Base-by-base conservation (phyloP, 2,329 filamentous ascomycete species). In the Triangularia verruculosa region DNA sequence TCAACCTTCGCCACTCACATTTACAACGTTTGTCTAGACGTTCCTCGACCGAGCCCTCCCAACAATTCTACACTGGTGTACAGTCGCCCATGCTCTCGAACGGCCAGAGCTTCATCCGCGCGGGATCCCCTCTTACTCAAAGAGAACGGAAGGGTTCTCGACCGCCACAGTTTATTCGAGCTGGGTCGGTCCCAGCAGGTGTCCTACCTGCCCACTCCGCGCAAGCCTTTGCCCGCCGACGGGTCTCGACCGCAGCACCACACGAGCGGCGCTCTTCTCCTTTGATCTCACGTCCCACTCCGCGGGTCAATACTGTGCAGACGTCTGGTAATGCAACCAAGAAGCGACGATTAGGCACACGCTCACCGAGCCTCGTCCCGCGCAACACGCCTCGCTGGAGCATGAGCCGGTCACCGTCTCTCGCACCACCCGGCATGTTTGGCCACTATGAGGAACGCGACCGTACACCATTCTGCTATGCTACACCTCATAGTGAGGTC, bases 401-500 rank as follows among this genome's bases (percentile, higher is more conserved):
- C 67, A 69, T 72, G 67, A 73, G 70, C 59, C 74, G 74, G 30
- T 75, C 73, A 20, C 74, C 74, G 4, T 75, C 74, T 27, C 67
- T 74, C 1, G 67, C 68, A 3, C 72, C 71, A 1, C 63, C 84
- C 76, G 61, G 81, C 76, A 56, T 84, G 76, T 70, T 78, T 51
- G 65, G 56, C 20, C 61, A 63, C 47, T 62, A 74, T 4, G 72
- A 72, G 5, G 76, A 79, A 53, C 74, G 74, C 2, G 60, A 27
- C 59, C 68, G 73, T 70, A 86, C 83, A 0, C 89, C 88, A 0
- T 87, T 87, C 67, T 87, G 86, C n/a, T 93, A 93, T 70, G 89
- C 89, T 2, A 93, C 90, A 0, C 90, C 90, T 0, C 82, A 89
- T 72, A 92, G 89, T 70, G 88, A 87, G 65, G 84, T 80, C 3